Conservation (phyloP, 371 early-diverging fungal genomes). For the Coemansia sp. region DNA sequence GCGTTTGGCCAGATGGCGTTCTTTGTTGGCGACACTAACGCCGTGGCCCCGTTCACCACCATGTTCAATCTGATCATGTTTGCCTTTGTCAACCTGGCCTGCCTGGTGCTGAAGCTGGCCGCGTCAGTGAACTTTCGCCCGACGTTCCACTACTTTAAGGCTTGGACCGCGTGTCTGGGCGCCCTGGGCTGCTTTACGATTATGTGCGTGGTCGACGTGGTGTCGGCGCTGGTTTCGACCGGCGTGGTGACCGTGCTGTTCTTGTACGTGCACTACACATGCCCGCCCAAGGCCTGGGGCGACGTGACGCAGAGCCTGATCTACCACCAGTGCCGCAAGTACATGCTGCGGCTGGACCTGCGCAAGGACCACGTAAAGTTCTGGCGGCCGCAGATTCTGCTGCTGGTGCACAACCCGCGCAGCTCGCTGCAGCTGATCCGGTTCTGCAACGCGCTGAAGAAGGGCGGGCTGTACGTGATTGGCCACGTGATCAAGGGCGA, state of each 20-base stretch:
- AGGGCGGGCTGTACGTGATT: conserved; percentile 64
- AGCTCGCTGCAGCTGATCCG: conserved; percentile 55
- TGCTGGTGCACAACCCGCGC: conserved; percentile 59
- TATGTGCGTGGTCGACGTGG: conserved; percentile 58
- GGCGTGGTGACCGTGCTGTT: conserved; percentile 55
- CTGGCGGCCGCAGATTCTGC: conserved; percentile 67
- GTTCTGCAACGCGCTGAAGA: conserved; percentile 66
- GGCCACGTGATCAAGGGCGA: conserved; percentile 61
- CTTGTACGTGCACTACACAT: conserved; percentile 59
- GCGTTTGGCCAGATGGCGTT: conserved; percentile 57
- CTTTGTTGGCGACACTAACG: conserved; percentile 60
- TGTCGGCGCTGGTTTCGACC: conserved; percentile 54
- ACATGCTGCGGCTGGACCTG: conserved; percentile 59
- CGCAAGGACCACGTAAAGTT: conserved; percentile 65
- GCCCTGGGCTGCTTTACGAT: conserved; percentile 53
- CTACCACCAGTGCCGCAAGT: conserved; percentile 71
- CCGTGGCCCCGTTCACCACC: conserved; percentile 62
- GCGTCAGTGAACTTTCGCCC: conserved; percentile 69
- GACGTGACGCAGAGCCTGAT: conserved; percentile 65
- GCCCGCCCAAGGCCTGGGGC: conserved; percentile 65
- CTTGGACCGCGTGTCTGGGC: conserved; percentile 61
- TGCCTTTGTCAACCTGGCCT: conserved; percentile 62
- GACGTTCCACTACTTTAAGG: conserved; percentile 61
- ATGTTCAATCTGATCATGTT: conserved; percentile 61
- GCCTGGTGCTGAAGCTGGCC: conserved; percentile 60